Evolutionary conservation across 495 filamentous ascomycete species (phyloP).

Genomic region (Xylaria castorea): DNA sequence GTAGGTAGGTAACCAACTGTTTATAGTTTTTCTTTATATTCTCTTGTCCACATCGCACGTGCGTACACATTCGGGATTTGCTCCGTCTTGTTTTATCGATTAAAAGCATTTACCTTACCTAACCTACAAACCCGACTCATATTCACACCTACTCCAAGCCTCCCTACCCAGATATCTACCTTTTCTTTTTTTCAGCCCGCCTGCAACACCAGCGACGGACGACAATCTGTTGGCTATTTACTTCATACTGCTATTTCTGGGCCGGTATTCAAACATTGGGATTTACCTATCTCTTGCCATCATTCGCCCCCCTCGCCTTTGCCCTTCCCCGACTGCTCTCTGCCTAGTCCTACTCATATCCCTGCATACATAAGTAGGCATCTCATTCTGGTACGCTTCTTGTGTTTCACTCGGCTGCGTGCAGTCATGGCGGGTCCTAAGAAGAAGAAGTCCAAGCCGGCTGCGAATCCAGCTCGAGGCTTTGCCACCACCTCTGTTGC

Average conservation of each 20-base stretch:
- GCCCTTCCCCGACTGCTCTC: background rate
- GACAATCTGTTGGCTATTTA: background rate
- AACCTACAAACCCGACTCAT: background rate
- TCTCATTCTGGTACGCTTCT: background rate
- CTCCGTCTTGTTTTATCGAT: background rate
- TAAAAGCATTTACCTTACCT: background rate
- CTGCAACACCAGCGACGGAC: background rate
- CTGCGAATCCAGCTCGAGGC: slow-evolving; percentile 82
- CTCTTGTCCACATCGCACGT: background rate
- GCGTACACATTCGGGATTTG: background rate
- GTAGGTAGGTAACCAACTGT: background rate
- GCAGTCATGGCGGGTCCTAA: slow-evolving; percentile 75
- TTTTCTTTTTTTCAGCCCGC: background rate
- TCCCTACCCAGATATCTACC: background rate
- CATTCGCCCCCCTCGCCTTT: background rate
- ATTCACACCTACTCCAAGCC: background rate
- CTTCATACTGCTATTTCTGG: background rate
- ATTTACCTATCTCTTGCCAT: background rate
- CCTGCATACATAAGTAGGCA: too few relatives aligned
- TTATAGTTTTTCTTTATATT: background rate
- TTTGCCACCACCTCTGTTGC: slow-evolving; percentile 92
- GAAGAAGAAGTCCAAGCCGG: slow-evolving; percentile 83
- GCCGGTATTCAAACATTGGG: background rate
- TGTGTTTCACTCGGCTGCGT: background rate
- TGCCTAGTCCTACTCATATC: slow-evolving; percentile 1